These are phyloP conservation scores for Malbranchea cinnamomea DNA, from an alignment of 2,329 filamentous ascomycete species.

Conservation along the genomic window DNA sequence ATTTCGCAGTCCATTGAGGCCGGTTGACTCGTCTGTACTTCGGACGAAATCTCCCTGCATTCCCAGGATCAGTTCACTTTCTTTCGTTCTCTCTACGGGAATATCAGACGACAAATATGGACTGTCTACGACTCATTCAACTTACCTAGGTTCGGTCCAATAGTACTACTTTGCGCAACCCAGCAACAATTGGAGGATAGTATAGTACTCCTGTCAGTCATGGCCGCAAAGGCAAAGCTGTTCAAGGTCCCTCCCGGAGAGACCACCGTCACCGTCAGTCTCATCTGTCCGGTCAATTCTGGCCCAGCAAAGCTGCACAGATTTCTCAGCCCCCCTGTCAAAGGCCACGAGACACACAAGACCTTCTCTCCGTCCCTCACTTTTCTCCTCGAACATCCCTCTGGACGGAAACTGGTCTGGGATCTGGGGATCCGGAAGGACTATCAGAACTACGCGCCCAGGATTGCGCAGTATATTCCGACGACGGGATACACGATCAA, in stretches of 20 bases:
- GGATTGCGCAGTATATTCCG: conserved; percentile 1
- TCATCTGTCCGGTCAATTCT: conserved; percentile 2
- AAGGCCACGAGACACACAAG: conserved; percentile 15
- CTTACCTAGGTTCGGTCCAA: no score
- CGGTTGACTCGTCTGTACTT: no score
- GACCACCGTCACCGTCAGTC: conserved; percentile 2
- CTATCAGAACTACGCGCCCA: conserved; percentile 4
- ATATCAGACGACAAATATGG: no score
- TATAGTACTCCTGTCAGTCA: no score
- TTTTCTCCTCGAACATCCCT: conserved; percentile 10
- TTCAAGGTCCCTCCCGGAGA: conserved; percentile 1
- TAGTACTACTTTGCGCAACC: no score
- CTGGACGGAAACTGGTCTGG: conserved; percentile 8
- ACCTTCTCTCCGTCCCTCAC: conserved; percentile 6
- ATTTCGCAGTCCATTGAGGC: no score
- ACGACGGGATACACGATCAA: conserved; percentile 3
- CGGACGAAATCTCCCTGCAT: no score
- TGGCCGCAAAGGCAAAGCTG: no score
- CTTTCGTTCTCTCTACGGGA: no score
- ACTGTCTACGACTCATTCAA: no score
- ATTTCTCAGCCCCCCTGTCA: conserved; percentile 14
- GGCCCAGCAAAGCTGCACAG: not conserved
- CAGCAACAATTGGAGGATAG: no score
- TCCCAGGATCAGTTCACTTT: no score
- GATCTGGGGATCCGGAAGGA: conserved; percentile 9